Percentiles rank a stretch among this genome's conserved stretches.
Conservation (phyloP, 2,329 filamentous ascomycete genomes). For the Colletotrichum salicis region DNA sequence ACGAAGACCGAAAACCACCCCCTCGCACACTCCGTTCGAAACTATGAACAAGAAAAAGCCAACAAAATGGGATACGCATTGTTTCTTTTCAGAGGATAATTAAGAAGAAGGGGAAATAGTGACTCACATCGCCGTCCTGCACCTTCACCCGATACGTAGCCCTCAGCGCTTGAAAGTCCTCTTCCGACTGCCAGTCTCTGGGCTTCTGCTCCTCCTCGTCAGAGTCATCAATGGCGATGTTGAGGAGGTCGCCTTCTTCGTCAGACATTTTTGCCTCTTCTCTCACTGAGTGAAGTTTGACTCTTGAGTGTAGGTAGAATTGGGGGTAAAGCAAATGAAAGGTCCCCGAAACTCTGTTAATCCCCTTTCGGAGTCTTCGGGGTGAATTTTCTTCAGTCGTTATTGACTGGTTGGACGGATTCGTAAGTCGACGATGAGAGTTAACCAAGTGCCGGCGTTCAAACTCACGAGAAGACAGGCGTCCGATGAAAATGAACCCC, state of each 20-base stretch:
- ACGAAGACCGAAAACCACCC: neutral
- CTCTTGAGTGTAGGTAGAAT: too few species aligned
- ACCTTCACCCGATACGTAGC: conserved; percentile 58
- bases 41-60: neutral
- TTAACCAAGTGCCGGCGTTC: neutral
- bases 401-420: neutral
- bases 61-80: neutral
- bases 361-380: neutral
- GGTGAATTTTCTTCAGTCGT: neutral
- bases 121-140: conserved; percentile 64
- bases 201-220: conserved; percentile 45
- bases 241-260: conserved; percentile 46
- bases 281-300: neutral
- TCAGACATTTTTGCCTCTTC: conserved; percentile 25
- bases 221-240: conserved; percentile 45
- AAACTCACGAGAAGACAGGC: neutral
- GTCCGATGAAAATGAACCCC: neutral
- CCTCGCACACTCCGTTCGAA: neutral
- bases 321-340: too few species aligned
- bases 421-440: neutral
- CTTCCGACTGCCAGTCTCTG: conserved; percentile 59
- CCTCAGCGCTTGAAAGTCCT: conserved; percentile 59
- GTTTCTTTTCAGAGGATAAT: neutral
- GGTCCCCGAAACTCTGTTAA: too few species aligned
- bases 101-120: neutral